phyloP scores from a whole-genome alignment of 2,329 filamentous ascomycete species.

The Fusarium tuaranense region DNA sequence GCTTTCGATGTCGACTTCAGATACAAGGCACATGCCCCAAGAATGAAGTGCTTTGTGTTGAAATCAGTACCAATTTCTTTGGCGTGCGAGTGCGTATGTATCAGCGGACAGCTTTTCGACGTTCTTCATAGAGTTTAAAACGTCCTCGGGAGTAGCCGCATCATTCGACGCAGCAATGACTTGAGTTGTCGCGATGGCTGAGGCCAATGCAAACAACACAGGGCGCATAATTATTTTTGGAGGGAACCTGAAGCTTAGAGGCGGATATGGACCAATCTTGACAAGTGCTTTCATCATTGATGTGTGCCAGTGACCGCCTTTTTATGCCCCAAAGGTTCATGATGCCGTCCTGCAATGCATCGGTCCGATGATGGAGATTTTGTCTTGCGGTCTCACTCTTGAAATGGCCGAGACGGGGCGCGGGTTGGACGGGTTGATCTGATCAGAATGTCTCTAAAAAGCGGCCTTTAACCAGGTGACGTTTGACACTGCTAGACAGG shows the following conservation, averaged over 20 bases:
- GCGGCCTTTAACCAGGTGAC: background rate
- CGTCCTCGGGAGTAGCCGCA: background rate
- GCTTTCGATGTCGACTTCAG: too few relatives aligned
- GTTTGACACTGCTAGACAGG: background rate
- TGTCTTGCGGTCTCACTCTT: background rate
- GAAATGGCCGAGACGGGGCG: background rate
- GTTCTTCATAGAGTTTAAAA: background rate
- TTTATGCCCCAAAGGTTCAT: background rate
- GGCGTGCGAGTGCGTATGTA: conserved; percentile 2
- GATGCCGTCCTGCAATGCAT: background rate
- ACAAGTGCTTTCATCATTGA: background rate
- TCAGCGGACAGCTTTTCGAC: conserved; percentile 9
- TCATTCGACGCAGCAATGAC: conserved; percentile 1
- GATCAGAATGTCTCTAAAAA: background rate
- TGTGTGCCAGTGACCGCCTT: background rate
- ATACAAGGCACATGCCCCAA: conserved; percentile 3
- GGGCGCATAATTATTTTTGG: background rate
- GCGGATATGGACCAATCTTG: background rate
- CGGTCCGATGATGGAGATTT: background rate
- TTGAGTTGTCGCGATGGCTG: background rate
- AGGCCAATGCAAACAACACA: background rate
- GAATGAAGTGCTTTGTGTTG: background rate
- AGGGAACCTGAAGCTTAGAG: background rate
- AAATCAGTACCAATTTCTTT: conserved; percentile 2
- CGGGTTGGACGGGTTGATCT: background rate